These are phyloP conservation scores for Pyrenochaeta sp. DNA, from an alignment of 2,329 filamentous ascomycete genomes.

Conservation along the genomic window DNA sequence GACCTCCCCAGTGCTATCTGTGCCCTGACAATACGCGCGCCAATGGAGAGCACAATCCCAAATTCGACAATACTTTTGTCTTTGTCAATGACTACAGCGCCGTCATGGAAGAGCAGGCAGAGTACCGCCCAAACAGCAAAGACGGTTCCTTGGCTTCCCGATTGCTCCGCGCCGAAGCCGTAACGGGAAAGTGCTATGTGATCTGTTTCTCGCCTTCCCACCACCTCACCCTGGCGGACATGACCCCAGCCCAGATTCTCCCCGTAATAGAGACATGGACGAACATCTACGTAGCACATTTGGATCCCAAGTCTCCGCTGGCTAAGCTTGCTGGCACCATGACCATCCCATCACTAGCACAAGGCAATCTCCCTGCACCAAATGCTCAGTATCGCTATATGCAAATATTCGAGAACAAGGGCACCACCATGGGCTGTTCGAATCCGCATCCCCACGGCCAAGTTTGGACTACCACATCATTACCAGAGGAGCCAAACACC, in stretches of 20 bases:
- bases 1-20: conserved; percentile 76
- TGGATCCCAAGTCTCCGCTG: conserved; percentile 75
- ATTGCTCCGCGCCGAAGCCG: conserved; percentile 81
- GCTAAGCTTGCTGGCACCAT: conserved; percentile 55
- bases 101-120: conserved; percentile 89
- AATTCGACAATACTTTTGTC: conserved; percentile 86
- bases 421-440: conserved; percentile 96
- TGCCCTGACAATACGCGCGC: conserved; percentile 92
- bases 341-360: conserved; percentile 56
- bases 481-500: conserved; percentile 86
- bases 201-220: conserved; percentile 92
- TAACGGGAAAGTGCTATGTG: conserved; percentile 96
- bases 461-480: conserved; percentile 89
- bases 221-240: conserved; percentile 90
- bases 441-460: conserved; percentile 98
- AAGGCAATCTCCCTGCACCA: conserved; percentile 59
- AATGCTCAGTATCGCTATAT: conserved; percentile 89
- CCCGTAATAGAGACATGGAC: conserved; percentile 92
- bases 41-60: conserved; percentile 83
- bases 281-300: conserved; percentile 81
- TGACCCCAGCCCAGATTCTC: conserved; percentile 76
- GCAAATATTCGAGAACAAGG: conserved; percentile 99
- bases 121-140: conserved; percentile 68
- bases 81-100: conserved; percentile 99
- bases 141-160: conserved; percentile 69